These are phyloP conservation scores for Acanthamoeba triangularis DNA, from an alignment of 208 protist species.

Conservation along the genomic window DNA sequence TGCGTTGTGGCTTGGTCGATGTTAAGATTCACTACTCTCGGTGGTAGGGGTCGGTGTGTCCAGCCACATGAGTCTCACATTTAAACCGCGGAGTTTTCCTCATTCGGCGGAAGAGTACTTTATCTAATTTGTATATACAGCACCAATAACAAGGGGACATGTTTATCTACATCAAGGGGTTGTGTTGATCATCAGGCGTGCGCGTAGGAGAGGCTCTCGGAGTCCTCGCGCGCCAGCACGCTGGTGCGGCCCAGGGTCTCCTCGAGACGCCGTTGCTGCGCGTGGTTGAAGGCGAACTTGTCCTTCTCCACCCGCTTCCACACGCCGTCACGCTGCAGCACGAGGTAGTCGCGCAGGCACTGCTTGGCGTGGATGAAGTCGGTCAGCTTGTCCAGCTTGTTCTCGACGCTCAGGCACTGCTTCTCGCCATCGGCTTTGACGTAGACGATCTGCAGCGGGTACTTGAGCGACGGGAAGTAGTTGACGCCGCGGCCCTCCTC, in stretches of 20 bases:
- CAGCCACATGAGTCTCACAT: too few species aligned
- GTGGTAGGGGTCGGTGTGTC: too few species aligned
- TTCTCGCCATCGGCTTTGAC: neutral
- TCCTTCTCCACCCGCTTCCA: slow-evolving; percentile 48
- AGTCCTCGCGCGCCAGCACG: neutral
- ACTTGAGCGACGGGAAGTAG: neutral
- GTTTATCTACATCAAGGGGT: neutral
- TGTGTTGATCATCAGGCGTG: neutral
- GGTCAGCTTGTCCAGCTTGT: slow-evolving; percentile 69
- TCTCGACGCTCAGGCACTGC: slow-evolving; percentile 59
- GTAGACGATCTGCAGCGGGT: slow-evolving; percentile 55
- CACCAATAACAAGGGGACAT: neutral
- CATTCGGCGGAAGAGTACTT: too few species aligned
- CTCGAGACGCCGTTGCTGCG: slow-evolving; percentile 35
- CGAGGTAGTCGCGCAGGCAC: slow-evolving; percentile 25
- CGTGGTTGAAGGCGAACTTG: slow-evolving; percentile 45
- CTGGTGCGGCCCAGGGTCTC: slow-evolving; percentile 9
- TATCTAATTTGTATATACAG: neutral
- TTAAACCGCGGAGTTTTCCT: too few species aligned
- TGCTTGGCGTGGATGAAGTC: slow-evolving; percentile 62
- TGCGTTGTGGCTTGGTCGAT: too few species aligned
- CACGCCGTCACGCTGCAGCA: neutral
- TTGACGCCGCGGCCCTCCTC: slow-evolving; percentile 23
- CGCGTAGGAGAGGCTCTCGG: slow-evolving; percentile 13
- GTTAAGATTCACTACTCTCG: too few species aligned